Evolutionary conservation across 2,329 filamentous ascomycete species (phyloP).

Genomic region (Colletotrichum sp.): DNA sequence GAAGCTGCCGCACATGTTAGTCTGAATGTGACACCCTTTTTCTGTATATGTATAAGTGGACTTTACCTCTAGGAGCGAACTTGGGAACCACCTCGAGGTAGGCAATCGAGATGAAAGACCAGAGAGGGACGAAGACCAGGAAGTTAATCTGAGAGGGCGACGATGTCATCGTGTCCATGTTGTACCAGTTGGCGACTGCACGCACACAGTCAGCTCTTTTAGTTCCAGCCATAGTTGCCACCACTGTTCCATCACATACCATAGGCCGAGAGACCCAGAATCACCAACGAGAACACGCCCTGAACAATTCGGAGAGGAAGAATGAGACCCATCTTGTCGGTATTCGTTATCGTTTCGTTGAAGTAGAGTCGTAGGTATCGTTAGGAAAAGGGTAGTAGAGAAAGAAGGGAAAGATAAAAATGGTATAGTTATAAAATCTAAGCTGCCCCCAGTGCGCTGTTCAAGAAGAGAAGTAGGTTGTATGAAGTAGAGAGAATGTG

Average conservation of each 20-base stretch:
- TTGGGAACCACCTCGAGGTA: conserved; percentile 58
- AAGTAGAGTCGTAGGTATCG: neutral
- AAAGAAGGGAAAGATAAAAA: neutral
- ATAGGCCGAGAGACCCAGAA: conserved; percentile 54
- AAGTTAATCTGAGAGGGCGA: conserved; percentile 65
- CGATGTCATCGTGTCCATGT: conserved; percentile 55
- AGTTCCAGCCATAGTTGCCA: neutral
- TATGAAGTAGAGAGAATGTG: neutral
- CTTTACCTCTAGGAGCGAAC: conserved; percentile 46
- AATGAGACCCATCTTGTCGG: conserved; percentile 44
- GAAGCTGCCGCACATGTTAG: conserved; percentile 35
- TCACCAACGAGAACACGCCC: conserved; percentile 46
- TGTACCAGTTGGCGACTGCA: conserved; percentile 66
- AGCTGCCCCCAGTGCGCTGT: conserved; percentile 22
- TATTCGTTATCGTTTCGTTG: conserved; percentile 16
- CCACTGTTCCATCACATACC: conserved; percentile 40
- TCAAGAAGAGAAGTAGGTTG: conserved; percentile 13
- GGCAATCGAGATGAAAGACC: conserved; percentile 58
- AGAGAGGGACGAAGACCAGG: conserved; percentile 58
- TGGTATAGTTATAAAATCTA: conserved; percentile 2
- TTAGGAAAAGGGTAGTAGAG: neutral
- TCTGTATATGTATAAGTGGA: too few species aligned
- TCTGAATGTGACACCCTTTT: neutral
- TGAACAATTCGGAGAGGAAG: conserved; percentile 52
- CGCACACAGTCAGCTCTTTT: conserved; percentile 17